These are phyloP conservation scores for Diplocarpon rosae DNA, from an alignment of 2,329 filamentous ascomycete species.

Conservation along the genomic window DNA sequence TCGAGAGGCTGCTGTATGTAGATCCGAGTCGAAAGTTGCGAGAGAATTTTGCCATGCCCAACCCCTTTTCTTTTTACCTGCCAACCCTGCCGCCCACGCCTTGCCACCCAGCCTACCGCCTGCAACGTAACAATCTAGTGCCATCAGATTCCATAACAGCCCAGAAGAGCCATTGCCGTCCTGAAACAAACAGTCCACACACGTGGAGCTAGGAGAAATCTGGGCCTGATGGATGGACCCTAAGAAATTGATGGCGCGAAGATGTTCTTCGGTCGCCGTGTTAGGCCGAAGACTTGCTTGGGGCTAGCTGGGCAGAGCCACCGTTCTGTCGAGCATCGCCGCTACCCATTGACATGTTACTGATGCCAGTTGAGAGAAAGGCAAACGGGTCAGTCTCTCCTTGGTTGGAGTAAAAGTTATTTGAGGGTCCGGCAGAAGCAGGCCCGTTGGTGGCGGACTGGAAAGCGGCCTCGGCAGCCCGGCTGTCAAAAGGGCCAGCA, in stretches of 20 bases:
- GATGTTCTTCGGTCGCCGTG: conserved; percentile 6
- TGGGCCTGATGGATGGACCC: conserved; percentile 22
- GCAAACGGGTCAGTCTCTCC: conserved; percentile 66
- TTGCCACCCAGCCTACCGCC: conserved; percentile 11
- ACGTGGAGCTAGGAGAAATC: conserved; percentile 18
- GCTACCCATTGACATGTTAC: conserved; percentile 60
- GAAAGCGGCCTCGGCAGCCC: conserved; percentile 89
- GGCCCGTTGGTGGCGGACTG: conserved; percentile 76
- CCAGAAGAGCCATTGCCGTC: conserved; percentile 27
- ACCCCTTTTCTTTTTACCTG: conserved; percentile 27
- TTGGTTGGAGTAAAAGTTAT: conserved; percentile 52
- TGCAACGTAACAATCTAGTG: conserved; percentile 18
- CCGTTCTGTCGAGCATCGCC: conserved; percentile 54
- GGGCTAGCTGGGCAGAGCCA: conserved; percentile 26
- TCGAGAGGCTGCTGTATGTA: no score
- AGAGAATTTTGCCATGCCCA: conserved; percentile 8
- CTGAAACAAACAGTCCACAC: conserved; percentile 26
- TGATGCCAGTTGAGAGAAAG: conserved; percentile 65
- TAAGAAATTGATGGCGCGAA: conserved; percentile 19
- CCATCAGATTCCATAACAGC: conserved; percentile 21
- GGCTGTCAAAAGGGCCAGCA: conserved; percentile 82
- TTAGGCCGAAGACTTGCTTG: conserved; percentile 29
- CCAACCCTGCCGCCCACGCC: conserved; percentile 10
- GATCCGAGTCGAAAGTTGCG: no score
- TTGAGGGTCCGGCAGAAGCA: conserved; percentile 63